Conservation (phyloP, 2,329 filamentous ascomycete genomes). For the Aspergillus niger region DNA sequence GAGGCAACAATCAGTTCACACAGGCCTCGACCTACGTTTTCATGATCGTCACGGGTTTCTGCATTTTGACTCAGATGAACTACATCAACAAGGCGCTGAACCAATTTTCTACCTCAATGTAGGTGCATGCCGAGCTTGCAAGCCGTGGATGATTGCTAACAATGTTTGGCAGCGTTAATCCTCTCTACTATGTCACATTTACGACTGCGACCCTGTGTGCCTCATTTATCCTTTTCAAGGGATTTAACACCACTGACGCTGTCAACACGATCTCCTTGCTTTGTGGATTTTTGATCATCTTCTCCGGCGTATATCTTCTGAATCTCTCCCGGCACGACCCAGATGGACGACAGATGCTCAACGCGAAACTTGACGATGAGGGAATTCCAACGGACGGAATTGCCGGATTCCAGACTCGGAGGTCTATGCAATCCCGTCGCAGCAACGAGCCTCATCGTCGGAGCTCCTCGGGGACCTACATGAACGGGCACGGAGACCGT, state of each 20-base stretch:
- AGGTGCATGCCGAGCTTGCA: constrained; percentile 44
- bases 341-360: constrained; percentile 69
- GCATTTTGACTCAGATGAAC: constrained; percentile 99
- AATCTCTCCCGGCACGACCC: constrained; percentile 94
- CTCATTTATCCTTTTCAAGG: constrained; percentile 92
- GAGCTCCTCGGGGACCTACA: constrained; percentile 63
- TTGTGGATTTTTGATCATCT: constrained; percentile 91
- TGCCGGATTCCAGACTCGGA: constrained; percentile 82
- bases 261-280: constrained; percentile 92
- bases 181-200: constrained; percentile 96
- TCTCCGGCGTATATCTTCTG: constrained; percentile 90
- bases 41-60: constrained; percentile 86
- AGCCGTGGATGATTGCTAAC: constrained; percentile 5
- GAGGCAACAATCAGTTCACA: constrained; percentile 90
- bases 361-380: constrained; percentile 59
- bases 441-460: constrained; percentile 62
- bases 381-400: constrained; percentile 89
- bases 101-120: constrained; percentile 97
- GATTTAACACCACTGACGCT: constrained; percentile 91
- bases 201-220: constrained; percentile 91
- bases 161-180: constrained; percentile 70
- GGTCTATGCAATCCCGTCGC: constrained; percentile 87
- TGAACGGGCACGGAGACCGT: constrained; percentile 63
- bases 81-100: constrained; percentile 99
- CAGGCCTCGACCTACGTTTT: constrained; percentile 98